Evolutionary conservation across 495 filamentous ascomycete genomes (phyloP), one percentile per base, ranked within the genome.

Genomic region (Aspergillus cavernicola): DNA sequence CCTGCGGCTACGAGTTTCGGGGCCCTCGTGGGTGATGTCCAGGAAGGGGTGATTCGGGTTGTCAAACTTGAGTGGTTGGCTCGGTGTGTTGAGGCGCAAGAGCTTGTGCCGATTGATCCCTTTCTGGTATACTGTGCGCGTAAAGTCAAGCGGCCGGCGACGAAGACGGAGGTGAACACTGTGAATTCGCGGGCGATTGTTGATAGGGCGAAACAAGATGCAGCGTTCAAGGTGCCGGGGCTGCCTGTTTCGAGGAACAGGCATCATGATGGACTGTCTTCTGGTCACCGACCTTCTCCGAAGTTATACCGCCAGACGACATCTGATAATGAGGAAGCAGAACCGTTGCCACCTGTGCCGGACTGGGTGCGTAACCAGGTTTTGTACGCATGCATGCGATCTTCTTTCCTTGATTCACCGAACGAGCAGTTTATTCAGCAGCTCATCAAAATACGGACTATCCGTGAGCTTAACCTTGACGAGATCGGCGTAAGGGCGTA

Each of bases 401-500:
- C 83, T 1, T 85, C 89, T 2, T 88, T 87, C 0, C 58, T 79
- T 1, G 70, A 83, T 40, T 75, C 83, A 0, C 88, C 89, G 1
- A 97, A 97, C 61, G 75, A 81, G 42, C 65, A 60, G 0, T 98
- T 98, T 70, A 85, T 97, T 39, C 60, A 76, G 1, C 77, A 89
- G 53, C 77, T 98, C 1, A 71, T 85, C 52, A 87, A 87, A 32
- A 89, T 98, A 56, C 80, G 83, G 13, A 78, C 80, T 2, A 79
- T 88, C 1, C 80, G 92, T 22, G 74, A 80, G 7, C 73, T 97
- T 8, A 82, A 76, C 0, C 80, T 80, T 3, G 89, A 96, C 56
- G 76, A 87, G 20, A 85, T 95, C 42, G 90, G 90, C 11, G 82
- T 90, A 0, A 80, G 89, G n/a, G 90, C 92, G 0, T 97, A 97